A percentile compares a stretch with the other conserved stretches of the same genome.
These are phyloP conservation scores for Cunninghamia lanceolata DNA, from an alignment of 75 land plant species.

Conservation along the genomic window DNA sequence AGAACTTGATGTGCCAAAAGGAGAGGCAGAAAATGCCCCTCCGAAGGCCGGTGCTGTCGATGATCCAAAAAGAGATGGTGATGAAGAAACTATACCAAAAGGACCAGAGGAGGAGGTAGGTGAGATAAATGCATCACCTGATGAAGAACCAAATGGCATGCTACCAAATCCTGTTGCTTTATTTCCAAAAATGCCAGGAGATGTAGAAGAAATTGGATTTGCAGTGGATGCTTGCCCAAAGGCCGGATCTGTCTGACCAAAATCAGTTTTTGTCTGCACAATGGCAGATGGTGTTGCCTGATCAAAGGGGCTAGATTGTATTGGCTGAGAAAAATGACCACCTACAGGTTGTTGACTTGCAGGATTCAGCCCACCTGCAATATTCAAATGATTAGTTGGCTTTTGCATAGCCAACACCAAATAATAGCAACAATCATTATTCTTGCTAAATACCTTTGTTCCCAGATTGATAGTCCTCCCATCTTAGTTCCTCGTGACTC, in stretches of 20 bases:
- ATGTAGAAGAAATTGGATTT: slow-evolving; percentile 48
- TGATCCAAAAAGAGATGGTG: slow-evolving; percentile 45
- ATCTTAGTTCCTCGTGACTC: too few relatives aligned
- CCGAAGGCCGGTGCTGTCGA: slow-evolving; percentile 42
- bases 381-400: slow-evolving; percentile 80
- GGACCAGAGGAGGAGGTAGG: slow-evolving; percentile 35
- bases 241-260: background rate
- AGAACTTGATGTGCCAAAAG: too few relatives aligned
- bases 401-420: background rate
- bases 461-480: slow-evolving; percentile 18
- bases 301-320: slow-evolving; percentile 42
- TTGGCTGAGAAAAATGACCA: slow-evolving; percentile 36
- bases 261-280: slow-evolving; percentile 32
- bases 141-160: slow-evolving; percentile 35
- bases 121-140: slow-evolving; percentile 31
- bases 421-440: background rate
- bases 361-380: slow-evolving; percentile 70
- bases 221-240: slow-evolving; percentile 37
- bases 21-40: too few relatives aligned
- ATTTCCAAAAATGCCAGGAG: slow-evolving; percentile 44
- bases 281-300: slow-evolving; percentile 24
- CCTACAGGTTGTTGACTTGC: slow-evolving; percentile 9
- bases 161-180: slow-evolving; percentile 40
- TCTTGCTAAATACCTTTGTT: slow-evolving; percentile 69
- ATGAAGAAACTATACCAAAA: slow-evolving; percentile 54